Evolutionary conservation across 129 eudicot genomes (phyloP), one percentile per base, ranked within the genome.

Genomic region (sunflower (Helianthus annuus)): DNA sequence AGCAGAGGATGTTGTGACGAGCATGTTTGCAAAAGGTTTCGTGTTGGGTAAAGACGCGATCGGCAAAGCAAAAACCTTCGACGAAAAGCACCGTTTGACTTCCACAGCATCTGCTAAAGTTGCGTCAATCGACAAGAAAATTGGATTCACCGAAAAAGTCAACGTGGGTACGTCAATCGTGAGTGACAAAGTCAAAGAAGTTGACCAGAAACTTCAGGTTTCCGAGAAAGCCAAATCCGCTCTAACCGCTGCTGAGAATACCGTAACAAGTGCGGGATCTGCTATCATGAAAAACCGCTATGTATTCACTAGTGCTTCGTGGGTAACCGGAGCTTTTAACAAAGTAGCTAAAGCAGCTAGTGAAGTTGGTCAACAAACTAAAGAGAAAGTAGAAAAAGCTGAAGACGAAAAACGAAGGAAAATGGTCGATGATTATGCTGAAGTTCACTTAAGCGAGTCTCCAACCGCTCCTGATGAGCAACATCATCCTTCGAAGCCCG

Each of bases 181-280:
- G 46, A 76, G 66, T 15, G 83, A 80, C 2, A 84, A 84, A 74
- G 88, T 84, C 29, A 75, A 76, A 49, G 85, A 84, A 80, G 88
- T 84, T 71, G 88, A 84, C 69, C 85, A 80, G 56, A 84, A 84
- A 59, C 79, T 80, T 59, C 88, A 81, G 65, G 88, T 84, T 36
- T 80, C 88, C 1, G 88, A 81, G 68, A 84, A 84, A 53, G 82
- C 82, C 55, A 84, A 78, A 42, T 81, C 81, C 3, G 88, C 88
- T n/a, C 59, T 72, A 34, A 73, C 83, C 3, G 85, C 81, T 57
- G 85, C 88, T 22, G 88, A 74, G 73, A 80, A 81, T 42, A 84
- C 79, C 2, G 85, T 81, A 16, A 78, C 32, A 15, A 77, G 24
- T 49, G 88, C 88, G 0, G 82, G 88, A 19, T 84, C 83, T 12